phyloP scores from a whole-genome alignment of 805 yeast species.

The Candida xyloterini region DNA sequence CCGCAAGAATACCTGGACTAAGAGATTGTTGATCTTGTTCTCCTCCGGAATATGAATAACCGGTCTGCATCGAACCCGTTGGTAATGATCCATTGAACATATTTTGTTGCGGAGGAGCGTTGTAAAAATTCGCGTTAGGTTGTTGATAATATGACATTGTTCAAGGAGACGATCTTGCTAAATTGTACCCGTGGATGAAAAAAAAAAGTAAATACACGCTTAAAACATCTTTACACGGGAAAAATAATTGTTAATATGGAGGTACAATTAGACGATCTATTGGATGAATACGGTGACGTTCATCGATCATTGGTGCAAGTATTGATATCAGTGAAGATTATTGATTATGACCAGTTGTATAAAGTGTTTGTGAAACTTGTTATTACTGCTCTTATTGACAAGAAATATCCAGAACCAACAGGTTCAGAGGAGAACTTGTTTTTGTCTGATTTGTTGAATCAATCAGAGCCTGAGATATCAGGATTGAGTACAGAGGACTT shows the following conservation, averaged over 20 bases:
- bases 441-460: constrained; percentile 4
- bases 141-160: constrained; percentile 37
- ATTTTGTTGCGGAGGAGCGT: constrained; percentile 9
- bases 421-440: not conserved
- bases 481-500: constrained; percentile 7
- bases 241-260: not conserved
- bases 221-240: constrained; percentile 2
- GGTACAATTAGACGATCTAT: not conserved
- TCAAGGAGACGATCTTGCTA: not conserved
- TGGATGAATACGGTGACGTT: constrained; percentile 11
- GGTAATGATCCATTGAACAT: constrained; percentile 23
- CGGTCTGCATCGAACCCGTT: constrained; percentile 30
- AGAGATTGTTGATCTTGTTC: constrained; percentile 40
- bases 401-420: not conserved
- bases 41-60: constrained; percentile 23
- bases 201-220: constrained; percentile 4
- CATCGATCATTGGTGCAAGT: constrained; percentile 19
- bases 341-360: constrained; percentile 11
- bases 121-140: constrained; percentile 20
- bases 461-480: constrained; percentile 3
- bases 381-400: constrained; percentile 1
- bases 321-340: constrained; percentile 13
- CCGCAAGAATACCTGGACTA: constrained; percentile 79
- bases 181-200: not conserved
- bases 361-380: constrained; percentile 12